A percentile compares a stretch with the other conserved stretches of the same genome.
Conservation (phyloP, 192 early-diverging fungal species). For the Coemansia aciculifera region DNA sequence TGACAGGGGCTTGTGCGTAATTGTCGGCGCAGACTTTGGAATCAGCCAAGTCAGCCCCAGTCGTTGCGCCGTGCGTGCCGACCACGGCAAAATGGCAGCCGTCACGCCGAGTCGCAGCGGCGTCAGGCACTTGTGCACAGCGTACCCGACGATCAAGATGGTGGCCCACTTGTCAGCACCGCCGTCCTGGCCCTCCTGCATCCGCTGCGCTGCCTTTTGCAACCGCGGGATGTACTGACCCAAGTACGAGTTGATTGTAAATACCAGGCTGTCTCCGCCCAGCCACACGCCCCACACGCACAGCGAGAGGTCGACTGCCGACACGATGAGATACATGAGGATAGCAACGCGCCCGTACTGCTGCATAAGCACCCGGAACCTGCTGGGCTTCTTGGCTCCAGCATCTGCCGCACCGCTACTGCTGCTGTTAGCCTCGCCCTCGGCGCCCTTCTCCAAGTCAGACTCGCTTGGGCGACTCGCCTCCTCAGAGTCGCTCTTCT, state of each 20-base stretch:
- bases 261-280: slow-evolving; percentile 53
- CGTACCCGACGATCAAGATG: slow-evolving; percentile 54
- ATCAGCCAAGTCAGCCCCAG: slow-evolving; percentile 55
- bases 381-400: slow-evolving; percentile 41
- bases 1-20: slow-evolving; percentile 40
- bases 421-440: slow-evolving; percentile 6
- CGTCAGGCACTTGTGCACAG: slow-evolving; percentile 54
- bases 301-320: slow-evolving; percentile 46
- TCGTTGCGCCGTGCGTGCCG: slow-evolving; percentile 49
- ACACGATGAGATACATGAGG: slow-evolving; percentile 47
- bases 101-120: slow-evolving; percentile 48
- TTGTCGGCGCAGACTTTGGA: slow-evolving; percentile 46
- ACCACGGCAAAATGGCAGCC: slow-evolving; percentile 53
- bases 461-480: background rate
- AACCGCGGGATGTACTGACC: slow-evolving; percentile 55
- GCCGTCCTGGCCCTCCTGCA: slow-evolving; percentile 47
- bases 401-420: background rate
- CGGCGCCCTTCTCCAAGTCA: slow-evolving; percentile 27
- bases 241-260: slow-evolving; percentile 50
- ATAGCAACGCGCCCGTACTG: slow-evolving; percentile 57
- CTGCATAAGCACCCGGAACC: slow-evolving; percentile 53
- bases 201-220: slow-evolving; percentile 49
- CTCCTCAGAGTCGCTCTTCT: slow-evolving; percentile 14
- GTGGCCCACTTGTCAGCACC: slow-evolving; percentile 55
- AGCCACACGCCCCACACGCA: slow-evolving; percentile 56